Conservation (phyloP, 176 grass and related monocot genomes). For the Luzula sylvatica region DNA sequence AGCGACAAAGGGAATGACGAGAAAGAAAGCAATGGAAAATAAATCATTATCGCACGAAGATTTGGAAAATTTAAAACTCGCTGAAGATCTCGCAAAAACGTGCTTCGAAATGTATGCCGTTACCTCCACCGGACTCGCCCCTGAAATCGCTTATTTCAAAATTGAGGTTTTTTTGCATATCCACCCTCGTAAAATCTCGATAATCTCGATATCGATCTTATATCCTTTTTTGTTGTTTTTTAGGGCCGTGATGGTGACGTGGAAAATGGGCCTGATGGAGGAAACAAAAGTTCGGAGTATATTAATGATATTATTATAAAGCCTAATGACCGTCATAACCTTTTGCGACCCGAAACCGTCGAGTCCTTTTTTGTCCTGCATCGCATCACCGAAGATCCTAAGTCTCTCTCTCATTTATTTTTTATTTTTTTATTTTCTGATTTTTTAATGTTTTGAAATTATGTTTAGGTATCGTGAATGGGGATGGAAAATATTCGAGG, state of each 20-base stretch:
- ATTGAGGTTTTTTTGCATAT: constrained; percentile 68
- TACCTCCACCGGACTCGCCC: constrained; percentile 87
- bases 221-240: not conserved
- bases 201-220: no score
- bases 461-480: constrained; percentile 79
- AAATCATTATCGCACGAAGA: constrained; percentile 65
- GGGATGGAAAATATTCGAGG: constrained; percentile 96
- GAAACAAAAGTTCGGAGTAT: constrained; percentile 83
- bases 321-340: constrained; percentile 78
- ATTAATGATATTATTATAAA: constrained; percentile 79
- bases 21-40: constrained; percentile 65
- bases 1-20: constrained; percentile 90
- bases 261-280: constrained; percentile 63
- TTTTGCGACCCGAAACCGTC: constrained; percentile 92
- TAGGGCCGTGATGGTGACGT: constrained; percentile 25
- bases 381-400: constrained; percentile 81
- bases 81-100: constrained; percentile 92
- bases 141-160: constrained; percentile 96
- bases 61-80: constrained; percentile 82
- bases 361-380: constrained; percentile 90
- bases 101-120: constrained; percentile 95
- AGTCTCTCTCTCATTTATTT: constrained; percentile 31
- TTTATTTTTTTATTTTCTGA: not conserved
- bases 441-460: not conserved
- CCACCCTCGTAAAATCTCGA: no score